Evolutionary conservation across 2,329 filamentous ascomycete genomes (phyloP).

Genomic region (Aspergillus floridensis): DNA sequence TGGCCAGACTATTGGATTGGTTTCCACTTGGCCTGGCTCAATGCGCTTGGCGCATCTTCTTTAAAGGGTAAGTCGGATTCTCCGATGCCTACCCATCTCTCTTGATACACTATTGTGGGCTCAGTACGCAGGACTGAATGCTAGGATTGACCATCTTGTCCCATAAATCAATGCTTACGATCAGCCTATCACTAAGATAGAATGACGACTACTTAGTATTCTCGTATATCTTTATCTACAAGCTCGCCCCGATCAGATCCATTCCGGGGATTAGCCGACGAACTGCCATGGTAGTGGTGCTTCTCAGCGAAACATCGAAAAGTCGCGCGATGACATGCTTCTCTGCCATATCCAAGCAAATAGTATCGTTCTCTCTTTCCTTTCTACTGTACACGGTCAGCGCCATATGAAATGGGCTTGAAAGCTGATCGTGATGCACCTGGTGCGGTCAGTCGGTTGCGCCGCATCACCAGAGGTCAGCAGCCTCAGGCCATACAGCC

Average conservation of each 20-base stretch:
- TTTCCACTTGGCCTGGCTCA: slow-evolving; percentile 1
- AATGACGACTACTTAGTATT: background rate
- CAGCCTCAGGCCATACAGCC: background rate
- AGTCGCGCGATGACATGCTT: background rate
- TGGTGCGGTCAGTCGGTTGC: too few species aligned
- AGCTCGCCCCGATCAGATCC: background rate
- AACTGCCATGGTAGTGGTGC: background rate
- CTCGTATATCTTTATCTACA: background rate
- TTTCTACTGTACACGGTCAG: too few species aligned
- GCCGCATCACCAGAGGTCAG: too few species aligned
- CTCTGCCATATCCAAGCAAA: background rate
- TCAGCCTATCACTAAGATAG: background rate
- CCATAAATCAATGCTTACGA: background rate
- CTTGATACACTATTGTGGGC: background rate
- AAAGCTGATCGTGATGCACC: too few species aligned
- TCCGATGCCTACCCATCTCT: background rate
- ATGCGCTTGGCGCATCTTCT: slow-evolving; percentile 1
- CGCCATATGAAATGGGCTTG: too few species aligned
- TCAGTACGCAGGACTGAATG: background rate
- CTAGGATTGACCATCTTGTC: background rate
- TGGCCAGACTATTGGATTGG: slow-evolving; percentile 5
- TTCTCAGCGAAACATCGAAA: background rate
- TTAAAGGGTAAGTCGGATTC: background rate
- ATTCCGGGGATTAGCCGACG: background rate
- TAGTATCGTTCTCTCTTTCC: too few species aligned